Base-by-base conservation (phyloP, 768 basidiomycete genomes). In the Trametes villosa region DNA sequence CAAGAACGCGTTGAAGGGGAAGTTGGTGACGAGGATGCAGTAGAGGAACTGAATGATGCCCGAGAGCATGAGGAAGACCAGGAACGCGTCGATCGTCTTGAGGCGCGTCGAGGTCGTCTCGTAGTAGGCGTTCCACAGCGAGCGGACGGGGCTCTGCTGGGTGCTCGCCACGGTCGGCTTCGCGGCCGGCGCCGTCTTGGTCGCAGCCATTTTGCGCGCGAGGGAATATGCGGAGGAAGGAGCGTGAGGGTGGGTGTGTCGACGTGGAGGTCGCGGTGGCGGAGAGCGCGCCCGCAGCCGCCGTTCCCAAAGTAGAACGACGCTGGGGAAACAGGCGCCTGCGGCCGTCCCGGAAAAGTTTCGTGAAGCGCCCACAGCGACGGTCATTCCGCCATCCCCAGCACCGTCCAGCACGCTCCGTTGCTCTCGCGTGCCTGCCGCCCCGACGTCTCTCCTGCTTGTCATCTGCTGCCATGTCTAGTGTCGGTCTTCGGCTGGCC, bases 1-100 rank as follows among this genome's bases (percentile, higher is more conserved):
- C 67, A 98, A 76, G 78, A 99, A 99, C 38, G 97, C 94, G 67
- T 99, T 98, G 81, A 96, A 98, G 24, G 97, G 97, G 76, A 87
- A 98, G 78, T 87, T 91, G 59, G 94, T 94, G 63, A 99, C 82
- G 65, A 94, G 80, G 30, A 96, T 76, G 77, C 96, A 94, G 78
- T 98, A 98, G 11, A 83, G 77, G 77, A 99, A 98, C 73, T 98
- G 96, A 45, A 86, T 72, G 59, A 96, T 82, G 68, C 97, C 97
- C 2, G 92, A 91, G 46, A 96, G 81, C 79, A 98, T 87, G 68
- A 96, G 83, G 81, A 96, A 97, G 61, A 91, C 76, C 64, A 98
- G 83, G 81, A 98, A 98, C 9, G 86, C 77, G 78, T 99, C 97
- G 72, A 98, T 87, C 76, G 96, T 87, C 79, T 98, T 96, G 68